phyloP scores from a whole-genome alignment of 2,329 filamentous ascomycete species.

The Gaeumannomyces sp. region DNA sequence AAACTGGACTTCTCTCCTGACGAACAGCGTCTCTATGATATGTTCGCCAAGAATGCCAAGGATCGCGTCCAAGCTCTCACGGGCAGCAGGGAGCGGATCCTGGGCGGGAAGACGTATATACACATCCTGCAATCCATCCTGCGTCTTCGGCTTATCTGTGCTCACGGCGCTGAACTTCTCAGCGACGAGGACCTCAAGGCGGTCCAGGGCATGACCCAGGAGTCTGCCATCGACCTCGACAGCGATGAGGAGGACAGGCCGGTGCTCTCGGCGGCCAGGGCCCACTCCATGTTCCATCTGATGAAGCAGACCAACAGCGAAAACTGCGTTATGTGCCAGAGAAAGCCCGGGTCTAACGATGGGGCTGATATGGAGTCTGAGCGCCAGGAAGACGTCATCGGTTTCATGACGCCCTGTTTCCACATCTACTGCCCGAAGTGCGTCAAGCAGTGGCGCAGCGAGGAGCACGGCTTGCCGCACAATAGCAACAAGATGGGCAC shows the following conservation, averaged over 20 bases:
- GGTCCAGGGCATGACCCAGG: constrained; percentile 73
- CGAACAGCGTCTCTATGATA: constrained; percentile 73
- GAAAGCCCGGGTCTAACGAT: constrained; percentile 51
- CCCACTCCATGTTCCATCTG: constrained; percentile 78
- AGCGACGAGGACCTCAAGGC: constrained; percentile 75
- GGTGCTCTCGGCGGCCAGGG: constrained; percentile 60
- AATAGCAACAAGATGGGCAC: constrained; percentile 40
- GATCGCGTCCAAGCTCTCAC: constrained; percentile 74
- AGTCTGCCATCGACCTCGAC: constrained; percentile 84
- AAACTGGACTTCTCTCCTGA: constrained; percentile 68
- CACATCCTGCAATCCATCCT: constrained; percentile 90
- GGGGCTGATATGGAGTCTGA: constrained; percentile 52
- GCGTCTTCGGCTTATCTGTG: constrained; percentile 82
- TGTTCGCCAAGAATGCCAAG: constrained; percentile 76
- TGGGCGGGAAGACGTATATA: constrained; percentile 84
- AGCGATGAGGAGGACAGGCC: constrained; percentile 61
- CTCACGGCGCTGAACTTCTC: constrained; percentile 87
- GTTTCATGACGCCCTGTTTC: constrained; percentile 79
- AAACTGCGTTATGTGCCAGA: constrained; percentile 63
- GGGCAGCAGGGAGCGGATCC: constrained; percentile 54
- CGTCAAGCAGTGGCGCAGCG: constrained; percentile 52
- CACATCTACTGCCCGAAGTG: constrained; percentile 78
- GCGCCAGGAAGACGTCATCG: constrained; percentile 58
- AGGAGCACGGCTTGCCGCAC: constrained; percentile 34
- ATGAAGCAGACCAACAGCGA: constrained; percentile 79